phyloP scores from a whole-genome alignment of 192 early-diverging fungal species.

The Podila epigama region DNA sequence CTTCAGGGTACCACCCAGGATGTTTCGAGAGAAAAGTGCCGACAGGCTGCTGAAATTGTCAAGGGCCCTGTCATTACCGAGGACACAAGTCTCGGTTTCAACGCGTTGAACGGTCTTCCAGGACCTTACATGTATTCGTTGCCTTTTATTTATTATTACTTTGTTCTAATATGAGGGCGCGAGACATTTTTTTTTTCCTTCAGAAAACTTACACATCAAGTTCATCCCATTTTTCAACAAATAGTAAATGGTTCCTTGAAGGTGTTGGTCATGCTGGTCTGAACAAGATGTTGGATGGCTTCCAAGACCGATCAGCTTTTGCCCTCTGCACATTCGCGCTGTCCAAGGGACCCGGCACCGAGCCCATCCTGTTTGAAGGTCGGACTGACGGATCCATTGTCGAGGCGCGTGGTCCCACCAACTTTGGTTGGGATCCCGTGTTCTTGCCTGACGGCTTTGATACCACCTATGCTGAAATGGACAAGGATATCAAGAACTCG shows the following conservation, averaged over 20 bases:
- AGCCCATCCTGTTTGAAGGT: slow-evolving; percentile 91
- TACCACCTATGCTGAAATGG: slow-evolving; percentile 90
- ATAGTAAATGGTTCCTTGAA: slow-evolving; percentile 95
- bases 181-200: no score
- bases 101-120: slow-evolving; percentile 90
- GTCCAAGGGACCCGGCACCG: slow-evolving; percentile 79
- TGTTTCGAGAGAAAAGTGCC: slow-evolving; percentile 83
- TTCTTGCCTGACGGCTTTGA: slow-evolving; percentile 85
- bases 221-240: neutral
- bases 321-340: slow-evolving; percentile 94
- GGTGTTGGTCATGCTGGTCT: slow-evolving; percentile 82
- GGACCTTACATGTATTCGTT: slow-evolving; percentile 81
- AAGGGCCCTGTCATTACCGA: slow-evolving; percentile 86
- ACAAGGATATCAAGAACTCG: slow-evolving; percentile 81
- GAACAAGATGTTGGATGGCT: slow-evolving; percentile 84
- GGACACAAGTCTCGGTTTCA: slow-evolving; percentile 95
- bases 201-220: no score
- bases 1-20: slow-evolving; percentile 86
- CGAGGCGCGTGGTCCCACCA: slow-evolving; percentile 75
- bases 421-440: slow-evolving; percentile 97
- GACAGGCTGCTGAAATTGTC: slow-evolving; percentile 72
- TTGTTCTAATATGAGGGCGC: no score
- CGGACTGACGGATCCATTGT: slow-evolving; percentile 85
- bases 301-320: slow-evolving; percentile 87
- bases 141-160: no score